Base-by-base conservation (phyloP, 805 yeast genomes). In the Suhomyces tanzawaensis region DNA sequence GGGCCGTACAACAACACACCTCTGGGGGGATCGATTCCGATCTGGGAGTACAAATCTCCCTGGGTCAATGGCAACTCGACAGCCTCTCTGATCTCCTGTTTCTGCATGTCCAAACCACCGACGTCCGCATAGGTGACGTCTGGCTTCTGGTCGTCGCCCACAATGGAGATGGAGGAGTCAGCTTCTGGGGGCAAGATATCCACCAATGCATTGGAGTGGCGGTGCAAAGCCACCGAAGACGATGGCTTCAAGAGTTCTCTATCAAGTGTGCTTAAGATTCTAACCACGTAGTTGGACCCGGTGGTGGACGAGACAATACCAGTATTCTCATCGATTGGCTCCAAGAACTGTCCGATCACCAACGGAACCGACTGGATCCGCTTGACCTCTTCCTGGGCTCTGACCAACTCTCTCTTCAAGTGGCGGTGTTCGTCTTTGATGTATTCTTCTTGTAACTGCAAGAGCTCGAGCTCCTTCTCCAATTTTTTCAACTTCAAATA, bases 101-200 rank as follows among this genome's bases (percentile, higher is more conserved):
- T 95, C 66, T 93, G 99, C 95, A 93, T 89, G 63, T 93, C 99
- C 60, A 93, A 73, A 28, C 99, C 99, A 65, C 99, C 99, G 40
- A 93, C 97, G 62, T 93, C 99, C 23, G 96, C 95, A 56, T 93
- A 93, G 2, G 96, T 81, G 27, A 85, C 93, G 56, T 85, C 90
- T 17, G 95, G 95, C 58, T 85, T 86, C 65, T 95, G 96, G 53
- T 87, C 85, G 29, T 91, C 95, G 22, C 96, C 95, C 53, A 93
- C 84, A 61, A 95, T 89, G 24, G 99, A 82, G 49, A 93, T 93
- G 25, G 93, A 82, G 1, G 97, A 89, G 58, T 93, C 99, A 0
- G 98, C 97, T 72, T 93, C 99, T 19, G 99, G 99, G 19, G 99
- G 99, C 56, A 93, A 71, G 40, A 95, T 93, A 62, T 93, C 98